Percentiles rank a stretch among this genome's conserved stretches.
Conservation (phyloP, 2,329 filamentous ascomycete species). For the Paracoccidioides brasiliensis region DNA sequence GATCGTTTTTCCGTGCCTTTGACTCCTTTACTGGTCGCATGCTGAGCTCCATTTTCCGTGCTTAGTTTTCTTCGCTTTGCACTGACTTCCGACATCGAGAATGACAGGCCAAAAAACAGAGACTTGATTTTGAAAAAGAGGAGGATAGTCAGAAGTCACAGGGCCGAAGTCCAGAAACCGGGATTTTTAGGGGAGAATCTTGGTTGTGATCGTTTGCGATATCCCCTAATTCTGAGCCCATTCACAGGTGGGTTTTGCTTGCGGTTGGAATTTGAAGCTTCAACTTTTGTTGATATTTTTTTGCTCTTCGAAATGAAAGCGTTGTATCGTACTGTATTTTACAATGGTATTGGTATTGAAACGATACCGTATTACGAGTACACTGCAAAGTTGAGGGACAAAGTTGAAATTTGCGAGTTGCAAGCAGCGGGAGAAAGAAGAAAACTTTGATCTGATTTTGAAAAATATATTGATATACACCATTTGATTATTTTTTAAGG, state of each 20-base stretch:
- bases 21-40: constrained; percentile 11
- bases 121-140: background rate
- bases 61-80: constrained; percentile 38
- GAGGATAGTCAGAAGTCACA: background rate
- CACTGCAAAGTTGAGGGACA: too few species aligned
- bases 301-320: background rate
- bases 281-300: background rate
- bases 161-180: background rate
- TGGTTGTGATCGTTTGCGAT: background rate
- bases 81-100: constrained; percentile 21
- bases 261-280: background rate
- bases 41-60: constrained; percentile 17
- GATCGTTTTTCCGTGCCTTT: constrained; percentile 14
- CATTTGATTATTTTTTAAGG: too few species aligned
- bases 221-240: background rate
- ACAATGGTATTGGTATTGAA: background rate
- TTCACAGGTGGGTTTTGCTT: background rate
- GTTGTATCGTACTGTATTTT: background rate
- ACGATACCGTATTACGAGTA: too few species aligned
- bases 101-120: background rate
- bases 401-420: too few species aligned
- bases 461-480: too few species aligned
- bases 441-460: too few species aligned
- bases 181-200: background rate
- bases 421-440: too few species aligned